A percentile compares a stretch with the other conserved stretches of the same genome.
Evolutionary conservation across 129 eudicot genomes (phyloP).

Genomic region (Erigeron canadensis): DNA sequence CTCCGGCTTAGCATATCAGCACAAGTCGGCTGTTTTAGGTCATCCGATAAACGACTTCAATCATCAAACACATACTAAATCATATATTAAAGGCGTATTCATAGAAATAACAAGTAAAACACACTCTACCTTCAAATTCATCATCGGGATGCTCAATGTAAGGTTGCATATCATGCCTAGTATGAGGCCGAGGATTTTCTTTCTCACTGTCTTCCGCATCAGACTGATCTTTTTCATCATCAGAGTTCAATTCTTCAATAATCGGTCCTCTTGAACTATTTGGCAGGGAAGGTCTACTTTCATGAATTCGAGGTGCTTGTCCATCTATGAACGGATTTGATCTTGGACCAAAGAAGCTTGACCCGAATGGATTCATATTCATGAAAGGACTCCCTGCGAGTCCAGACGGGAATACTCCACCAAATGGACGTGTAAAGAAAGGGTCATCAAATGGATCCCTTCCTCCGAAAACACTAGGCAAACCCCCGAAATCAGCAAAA

Average conservation of each 20-base stretch:
- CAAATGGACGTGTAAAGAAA: constrained; percentile 76
- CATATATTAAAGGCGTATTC: neutral
- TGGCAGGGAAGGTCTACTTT: constrained; percentile 40
- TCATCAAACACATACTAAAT: neutral
- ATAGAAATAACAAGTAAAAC: constrained; percentile 2
- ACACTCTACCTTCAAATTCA: constrained; percentile 50
- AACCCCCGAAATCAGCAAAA: constrained; percentile 54
- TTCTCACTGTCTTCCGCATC: constrained; percentile 35
- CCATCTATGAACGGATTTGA: constrained; percentile 28
- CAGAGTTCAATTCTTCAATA: constrained; percentile 82
- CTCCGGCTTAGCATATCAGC: neutral
- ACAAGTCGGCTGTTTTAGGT: neutral
- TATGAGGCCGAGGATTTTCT: constrained; percentile 55
- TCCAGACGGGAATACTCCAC: constrained; percentile 58
- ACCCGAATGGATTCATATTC: constrained; percentile 35
- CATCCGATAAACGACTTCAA: neutral
- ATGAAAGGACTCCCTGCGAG: constrained; percentile 51
- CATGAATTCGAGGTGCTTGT: constrained; percentile 43
- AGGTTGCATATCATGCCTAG: constrained; percentile 55
- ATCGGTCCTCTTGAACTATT: constrained; percentile 66
- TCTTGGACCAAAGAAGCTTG: constrained; percentile 37
- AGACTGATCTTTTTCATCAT: constrained; percentile 60
- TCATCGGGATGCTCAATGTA: constrained; percentile 64
- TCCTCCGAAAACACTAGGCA: constrained; percentile 69
- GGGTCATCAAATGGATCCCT: constrained; percentile 89